phyloP scores from a whole-genome alignment of 202 grass and related monocot genomes.

The Hordeum pubiflorum region DNA sequence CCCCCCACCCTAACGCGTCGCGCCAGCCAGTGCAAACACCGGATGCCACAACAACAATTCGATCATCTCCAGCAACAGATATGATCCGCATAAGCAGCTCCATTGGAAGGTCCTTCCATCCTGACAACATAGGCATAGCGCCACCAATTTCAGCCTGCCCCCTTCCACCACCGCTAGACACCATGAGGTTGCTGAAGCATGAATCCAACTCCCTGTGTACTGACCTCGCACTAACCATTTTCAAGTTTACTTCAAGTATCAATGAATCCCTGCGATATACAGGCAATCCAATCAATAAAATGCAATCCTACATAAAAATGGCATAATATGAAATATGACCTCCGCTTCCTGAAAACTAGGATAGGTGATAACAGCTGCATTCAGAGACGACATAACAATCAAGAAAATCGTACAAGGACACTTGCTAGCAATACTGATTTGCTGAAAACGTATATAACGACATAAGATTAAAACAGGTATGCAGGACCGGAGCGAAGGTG shows the following conservation, averaged over 20 bases:
- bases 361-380: background rate
- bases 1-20: slow-evolving; percentile 57
- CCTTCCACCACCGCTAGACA: slow-evolving; percentile 26
- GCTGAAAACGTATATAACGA: background rate
- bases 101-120: slow-evolving; percentile 94
- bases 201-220: slow-evolving; percentile 35
- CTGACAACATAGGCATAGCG: slow-evolving; percentile 28
- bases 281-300: background rate
- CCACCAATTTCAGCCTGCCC: slow-evolving; percentile 34
- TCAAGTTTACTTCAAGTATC: slow-evolving; percentile 1
- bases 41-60: slow-evolving; percentile 60
- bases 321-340: background rate
- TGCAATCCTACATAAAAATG: background rate
- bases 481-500: background rate
- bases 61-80: slow-evolving; percentile 50
- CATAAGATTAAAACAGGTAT: background rate
- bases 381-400: background rate
- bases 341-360: background rate
- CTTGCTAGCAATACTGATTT: background rate
- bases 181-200: slow-evolving; percentile 60
- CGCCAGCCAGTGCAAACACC: slow-evolving; percentile 94
- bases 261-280: slow-evolving; percentile 13
- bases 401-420: background rate
- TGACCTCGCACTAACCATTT: slow-evolving; percentile 55
- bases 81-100: slow-evolving; percentile 74